A percentile compares a stretch with the other conserved stretches of the same genome.
Conservation (phyloP, 495 filamentous ascomycete genomes). For the Xylaria telfairii region DNA sequence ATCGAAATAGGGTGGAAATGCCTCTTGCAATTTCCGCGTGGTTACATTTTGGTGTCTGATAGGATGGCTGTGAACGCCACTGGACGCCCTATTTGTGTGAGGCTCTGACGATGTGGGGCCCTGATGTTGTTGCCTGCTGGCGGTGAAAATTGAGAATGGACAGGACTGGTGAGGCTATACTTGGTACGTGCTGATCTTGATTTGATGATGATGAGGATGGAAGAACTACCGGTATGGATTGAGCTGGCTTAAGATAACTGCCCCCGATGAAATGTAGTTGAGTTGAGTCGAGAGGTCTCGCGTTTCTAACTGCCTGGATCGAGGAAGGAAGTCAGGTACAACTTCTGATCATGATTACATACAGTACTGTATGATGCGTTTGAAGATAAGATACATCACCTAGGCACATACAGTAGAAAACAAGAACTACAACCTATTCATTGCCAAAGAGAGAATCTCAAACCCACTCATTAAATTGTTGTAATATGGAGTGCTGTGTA, state of each 20-base stretch:
- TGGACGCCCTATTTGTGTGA: constrained; percentile 19
- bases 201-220: background rate
- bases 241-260: too few species aligned
- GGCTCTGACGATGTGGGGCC: background rate
- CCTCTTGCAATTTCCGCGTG: background rate
- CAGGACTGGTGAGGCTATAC: too few species aligned
- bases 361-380: background rate
- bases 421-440: too few species aligned
- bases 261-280: too few species aligned
- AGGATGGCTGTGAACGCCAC: constrained; percentile 11
- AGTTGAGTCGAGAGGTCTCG: background rate
- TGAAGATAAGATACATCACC: background rate
- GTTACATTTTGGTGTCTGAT: background rate
- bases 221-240: too few species aligned
- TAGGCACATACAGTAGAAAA: too few species aligned
- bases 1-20: constrained; percentile 32
- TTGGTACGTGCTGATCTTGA: background rate
- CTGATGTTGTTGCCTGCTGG: background rate
- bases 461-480: background rate
- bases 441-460: background rate
- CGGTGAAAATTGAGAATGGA: background rate
- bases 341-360: background rate
- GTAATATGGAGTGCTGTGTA: background rate
- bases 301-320: background rate
- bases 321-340: background rate